Evolutionary conservation across 495 filamentous ascomycete species (phyloP).

Genomic region (Hypoxylon crocopeplum): DNA sequence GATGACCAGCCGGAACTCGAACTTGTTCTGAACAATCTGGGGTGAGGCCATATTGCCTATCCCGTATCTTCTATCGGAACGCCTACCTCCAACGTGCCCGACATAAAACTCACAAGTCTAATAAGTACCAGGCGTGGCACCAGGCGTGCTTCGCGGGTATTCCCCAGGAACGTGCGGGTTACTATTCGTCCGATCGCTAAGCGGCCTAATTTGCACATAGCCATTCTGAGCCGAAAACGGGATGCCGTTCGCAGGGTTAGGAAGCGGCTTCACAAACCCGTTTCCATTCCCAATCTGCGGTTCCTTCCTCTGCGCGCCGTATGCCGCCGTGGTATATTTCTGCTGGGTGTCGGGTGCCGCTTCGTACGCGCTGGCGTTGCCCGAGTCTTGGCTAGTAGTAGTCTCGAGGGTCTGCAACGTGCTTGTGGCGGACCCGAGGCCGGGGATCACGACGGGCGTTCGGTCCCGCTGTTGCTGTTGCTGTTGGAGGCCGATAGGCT

Average conservation of each 20-base stretch:
- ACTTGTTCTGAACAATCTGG: no score
- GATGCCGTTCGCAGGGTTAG: constrained; percentile 2
- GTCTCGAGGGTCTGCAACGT: constrained; percentile 18
- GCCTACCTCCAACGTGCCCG: no score
- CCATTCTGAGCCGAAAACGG: constrained; percentile 18
- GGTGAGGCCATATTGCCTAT: no score
- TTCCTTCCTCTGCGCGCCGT: constrained; percentile 16
- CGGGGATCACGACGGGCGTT: constrained; percentile 19
- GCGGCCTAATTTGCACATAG: constrained; percentile 27
- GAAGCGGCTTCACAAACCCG: constrained; percentile 22
- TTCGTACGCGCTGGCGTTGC: constrained; percentile 32
- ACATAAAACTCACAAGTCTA: no score
- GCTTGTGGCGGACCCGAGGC: constrained; percentile 16
- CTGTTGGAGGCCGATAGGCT: constrained; percentile 42
- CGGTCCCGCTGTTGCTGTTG: constrained; percentile 14
- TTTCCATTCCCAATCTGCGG: constrained; percentile 12
- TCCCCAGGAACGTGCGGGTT: constrained; percentile 65
- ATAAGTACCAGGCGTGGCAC: constrained; percentile 22
- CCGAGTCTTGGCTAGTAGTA: constrained; percentile 40
- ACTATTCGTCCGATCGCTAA: constrained; percentile 41
- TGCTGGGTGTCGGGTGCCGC: constrained; percentile 32
- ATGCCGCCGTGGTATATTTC: constrained; percentile 24
- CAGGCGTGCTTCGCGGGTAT: constrained; percentile 53
- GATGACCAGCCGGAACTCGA: no score
- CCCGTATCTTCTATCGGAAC: no score